A percentile compares a stretch with the other conserved stretches of the same genome.
phyloP scores from a whole-genome alignment of 495 filamentous ascomycete genomes.

The Lasiosphaeris hirsuta region DNA sequence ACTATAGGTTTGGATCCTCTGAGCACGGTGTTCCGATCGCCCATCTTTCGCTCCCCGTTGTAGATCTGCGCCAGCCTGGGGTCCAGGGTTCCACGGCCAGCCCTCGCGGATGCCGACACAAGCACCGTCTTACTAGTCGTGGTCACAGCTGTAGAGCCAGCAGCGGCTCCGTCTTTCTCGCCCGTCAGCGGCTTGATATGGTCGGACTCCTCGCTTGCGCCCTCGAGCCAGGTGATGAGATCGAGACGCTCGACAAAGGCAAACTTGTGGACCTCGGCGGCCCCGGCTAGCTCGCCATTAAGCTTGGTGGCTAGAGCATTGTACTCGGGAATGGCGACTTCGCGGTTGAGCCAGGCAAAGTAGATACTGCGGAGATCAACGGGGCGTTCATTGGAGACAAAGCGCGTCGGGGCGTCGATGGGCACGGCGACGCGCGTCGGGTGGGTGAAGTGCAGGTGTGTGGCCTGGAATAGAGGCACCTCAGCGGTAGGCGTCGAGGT shows the following conservation, averaged over 20 bases:
- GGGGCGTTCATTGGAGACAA: constrained; percentile 62
- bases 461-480: constrained; percentile 65
- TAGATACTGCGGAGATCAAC: constrained; percentile 92
- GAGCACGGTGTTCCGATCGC: constrained; percentile 85
- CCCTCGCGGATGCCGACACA: constrained; percentile 44
- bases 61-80: constrained; percentile 84
- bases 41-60: constrained; percentile 82
- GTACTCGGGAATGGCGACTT: constrained; percentile 83
- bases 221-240: constrained; percentile 87
- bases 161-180: constrained; percentile 49
- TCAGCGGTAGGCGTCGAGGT: constrained; percentile 30
- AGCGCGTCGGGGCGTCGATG: constrained; percentile 76
- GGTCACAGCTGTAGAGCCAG: constrained; percentile 40
- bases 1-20: constrained; percentile 88
- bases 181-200: constrained; percentile 81
- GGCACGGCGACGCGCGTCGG: constrained; percentile 62
- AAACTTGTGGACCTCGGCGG: constrained; percentile 70
- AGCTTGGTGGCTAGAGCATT: constrained; percentile 76
- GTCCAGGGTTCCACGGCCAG: constrained; percentile 64
- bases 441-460: constrained; percentile 73
- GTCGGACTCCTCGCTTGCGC: constrained; percentile 82
- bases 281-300: constrained; percentile 69
- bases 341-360: constrained; percentile 90
- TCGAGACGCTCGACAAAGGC: constrained; percentile 88
- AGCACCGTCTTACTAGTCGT: constrained; percentile 51